Percentiles rank a stretch among this genome's conserved stretches.
Conservation (phyloP, 164 flowering plant species). For the Nymphaea thermarum region DNA sequence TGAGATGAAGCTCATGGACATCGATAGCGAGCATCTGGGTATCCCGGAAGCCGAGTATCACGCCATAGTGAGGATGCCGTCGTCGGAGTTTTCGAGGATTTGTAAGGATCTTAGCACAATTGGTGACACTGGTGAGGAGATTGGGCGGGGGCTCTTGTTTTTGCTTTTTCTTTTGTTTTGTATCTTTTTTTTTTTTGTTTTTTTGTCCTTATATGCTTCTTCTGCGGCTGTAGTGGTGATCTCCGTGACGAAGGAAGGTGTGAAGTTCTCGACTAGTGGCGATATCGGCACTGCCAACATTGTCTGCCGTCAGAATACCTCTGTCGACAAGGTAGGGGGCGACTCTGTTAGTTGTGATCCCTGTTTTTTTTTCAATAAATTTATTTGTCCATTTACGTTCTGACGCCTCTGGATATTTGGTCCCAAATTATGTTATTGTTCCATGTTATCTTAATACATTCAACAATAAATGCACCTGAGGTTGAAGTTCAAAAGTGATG, state of each 20-base stretch:
- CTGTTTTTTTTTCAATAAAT: not conserved
- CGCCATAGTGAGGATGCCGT: constrained; percentile 63
- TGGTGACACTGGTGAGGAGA: constrained; percentile 21
- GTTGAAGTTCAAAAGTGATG: not conserved
- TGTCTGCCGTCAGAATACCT: constrained; percentile 68
- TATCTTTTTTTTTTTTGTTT: not conserved
- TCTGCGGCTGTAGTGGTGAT: constrained; percentile 48
- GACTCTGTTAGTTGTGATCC: not conserved
- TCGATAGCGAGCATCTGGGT: constrained; percentile 9
- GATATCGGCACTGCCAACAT: constrained; percentile 83
- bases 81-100: constrained; percentile 52
- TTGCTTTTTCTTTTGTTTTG: not conserved
- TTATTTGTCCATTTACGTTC: not conserved
- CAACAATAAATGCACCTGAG: too few species aligned
- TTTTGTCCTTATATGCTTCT: not conserved
- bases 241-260: constrained; percentile 90
- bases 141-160: not conserved
- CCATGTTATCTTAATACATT: too few species aligned
- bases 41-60: constrained; percentile 48
- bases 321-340: constrained; percentile 57
- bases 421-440: not conserved
- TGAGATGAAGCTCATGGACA: constrained; percentile 71
- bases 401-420: not conserved
- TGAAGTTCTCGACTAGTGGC: constrained; percentile 79
- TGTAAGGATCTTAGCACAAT: constrained; percentile 56